A percentile compares a stretch with the other conserved stretches of the same genome.
phyloP scores from a whole-genome alignment of 306 rosid species.

The Vigna nakashimae region DNA sequence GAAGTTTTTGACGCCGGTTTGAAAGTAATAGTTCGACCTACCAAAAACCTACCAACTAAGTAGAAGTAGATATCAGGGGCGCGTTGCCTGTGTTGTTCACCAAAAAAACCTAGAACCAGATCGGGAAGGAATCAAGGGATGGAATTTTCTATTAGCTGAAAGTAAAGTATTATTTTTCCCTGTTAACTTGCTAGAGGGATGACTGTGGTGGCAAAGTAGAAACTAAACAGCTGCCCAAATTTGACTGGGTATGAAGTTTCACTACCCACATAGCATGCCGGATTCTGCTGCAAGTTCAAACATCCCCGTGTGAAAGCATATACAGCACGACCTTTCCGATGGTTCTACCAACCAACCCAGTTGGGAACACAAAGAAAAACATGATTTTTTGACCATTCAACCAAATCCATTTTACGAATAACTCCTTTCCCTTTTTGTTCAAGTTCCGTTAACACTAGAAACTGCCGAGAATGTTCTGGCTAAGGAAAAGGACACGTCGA shows the following conservation, averaged over 20 bases:
- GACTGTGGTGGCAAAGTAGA: neutral
- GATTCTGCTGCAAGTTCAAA: slow-evolving; percentile 1
- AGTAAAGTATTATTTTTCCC: neutral
- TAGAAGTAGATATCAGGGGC: neutral
- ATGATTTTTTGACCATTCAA: slow-evolving; percentile 13
- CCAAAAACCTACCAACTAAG: neutral
- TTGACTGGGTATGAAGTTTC: slow-evolving; percentile 36
- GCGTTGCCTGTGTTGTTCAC: too few relatives aligned
- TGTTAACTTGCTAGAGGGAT: neutral
- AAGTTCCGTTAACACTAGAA: neutral
- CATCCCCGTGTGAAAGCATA: slow-evolving; percentile 16
- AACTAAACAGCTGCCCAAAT: slow-evolving; percentile 26
- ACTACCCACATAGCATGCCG: neutral
- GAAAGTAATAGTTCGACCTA: too few relatives aligned
- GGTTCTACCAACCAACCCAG: neutral
- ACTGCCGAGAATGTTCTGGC: slow-evolving; percentile 30
- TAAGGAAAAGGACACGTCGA: neutral
- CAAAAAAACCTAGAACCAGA: too few relatives aligned
- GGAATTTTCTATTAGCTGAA: neutral
- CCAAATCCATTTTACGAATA: neutral
- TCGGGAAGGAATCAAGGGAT: neutral
- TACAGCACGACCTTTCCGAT: neutral
- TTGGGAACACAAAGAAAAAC: slow-evolving; percentile 38
- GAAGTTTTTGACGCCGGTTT: too few relatives aligned
- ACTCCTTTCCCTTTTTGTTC: slow-evolving; percentile 2